Base-by-base conservation (phyloP, 192 early-diverging fungal species). In the Endogone sp. region DNA sequence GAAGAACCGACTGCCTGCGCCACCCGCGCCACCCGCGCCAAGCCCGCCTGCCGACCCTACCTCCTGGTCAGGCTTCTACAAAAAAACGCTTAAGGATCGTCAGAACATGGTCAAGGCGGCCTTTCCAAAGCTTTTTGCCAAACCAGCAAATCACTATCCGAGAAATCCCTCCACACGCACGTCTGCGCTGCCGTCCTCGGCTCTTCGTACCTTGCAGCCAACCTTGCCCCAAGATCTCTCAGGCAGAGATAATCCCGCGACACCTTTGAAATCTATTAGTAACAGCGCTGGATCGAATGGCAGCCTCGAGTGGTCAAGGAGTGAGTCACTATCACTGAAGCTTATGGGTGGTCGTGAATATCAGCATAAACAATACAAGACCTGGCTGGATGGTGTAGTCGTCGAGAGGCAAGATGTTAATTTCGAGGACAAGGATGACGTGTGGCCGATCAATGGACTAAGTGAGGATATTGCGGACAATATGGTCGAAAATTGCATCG, bases 401-500 rank as follows among this genome's bases (percentile, higher is more conserved):
- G 73, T 72, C 0, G 62, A 69, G 3, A 69, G 75, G n/a, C 72
- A 71, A 21, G 66, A 74, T 20, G 70, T 49, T 49, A 16, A 49
- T 11, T 49, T 49, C 37, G 16, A 49, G 37, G 37, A 49, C 37
- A 49, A 49, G 9, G 16, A 67, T 0, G 22, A 57, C 0, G 68
- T 62, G 2, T 90, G 87, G 62, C 90, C 90, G 2, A 75, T 92
- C 21, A 66, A 79, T 65, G 85, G 85, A 1, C 80, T 92, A 20
- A 86, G 89, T 60, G 85, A 88, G 60, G 65, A 85, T 49, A 81
- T 88, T 26, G 91, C 91, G 9, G 82, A 92, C 72, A 88, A 91
- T 66, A 92, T 92, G 91, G 86, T 92, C 29, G 91, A 92, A 72
- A 91, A 91, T 74, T 90, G 88, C 65, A 78, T 90, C 16, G 89